These are phyloP conservation scores for Yamadazyma aaseri DNA, from an alignment of 1,139 yeast genomes.

Conservation along the genomic window DNA sequence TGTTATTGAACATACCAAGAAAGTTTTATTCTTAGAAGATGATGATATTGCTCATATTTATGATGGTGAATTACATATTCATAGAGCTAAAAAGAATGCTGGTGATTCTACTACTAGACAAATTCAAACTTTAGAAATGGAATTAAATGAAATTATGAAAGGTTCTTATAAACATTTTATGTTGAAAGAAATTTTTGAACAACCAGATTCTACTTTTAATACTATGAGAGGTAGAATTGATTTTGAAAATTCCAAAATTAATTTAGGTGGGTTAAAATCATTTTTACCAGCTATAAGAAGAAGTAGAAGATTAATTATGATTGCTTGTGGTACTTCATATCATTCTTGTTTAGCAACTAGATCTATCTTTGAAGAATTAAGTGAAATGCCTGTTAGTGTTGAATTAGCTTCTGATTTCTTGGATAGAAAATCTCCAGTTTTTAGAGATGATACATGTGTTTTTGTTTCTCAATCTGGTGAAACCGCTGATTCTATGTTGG, in stretches of 20 bases:
- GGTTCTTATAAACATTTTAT: conserved; percentile 95
- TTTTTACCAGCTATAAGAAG: conserved; percentile 88
- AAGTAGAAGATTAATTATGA: conserved; percentile 94
- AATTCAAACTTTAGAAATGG: conserved; percentile 95
- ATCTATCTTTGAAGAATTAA: conserved; percentile 92
- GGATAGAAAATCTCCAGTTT: conserved; percentile 93
- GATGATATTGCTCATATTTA: conserved; percentile 98
- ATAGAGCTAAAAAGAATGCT: conserved; percentile 87
- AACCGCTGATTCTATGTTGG: conserved; percentile 97
- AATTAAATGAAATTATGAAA: conserved; percentile 96
- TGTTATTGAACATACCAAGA: conserved; percentile 96
- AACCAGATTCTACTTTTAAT: conserved; percentile 96
- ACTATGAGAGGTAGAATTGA: conserved; percentile 99
- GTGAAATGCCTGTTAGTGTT: conserved; percentile 93
- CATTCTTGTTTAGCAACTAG: conserved; percentile 98
- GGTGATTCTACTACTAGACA: conserved; percentile 93
- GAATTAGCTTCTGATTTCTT: conserved; percentile 97
- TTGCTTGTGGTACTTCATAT: conserved; percentile 99
- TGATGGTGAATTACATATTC: conserved; percentile 98
- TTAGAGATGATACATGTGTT: conserved; percentile 96
- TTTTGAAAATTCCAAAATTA: conserved; percentile 73
- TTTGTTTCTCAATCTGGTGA: conserved; percentile 99
- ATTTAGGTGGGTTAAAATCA: conserved; percentile 86
- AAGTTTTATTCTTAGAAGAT: conserved; percentile 93
- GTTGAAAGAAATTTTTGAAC: conserved; percentile 99